These are phyloP conservation scores for Steccherinum ochraceum DNA, from an alignment of 768 basidiomycete species.

Conservation along the genomic window DNA sequence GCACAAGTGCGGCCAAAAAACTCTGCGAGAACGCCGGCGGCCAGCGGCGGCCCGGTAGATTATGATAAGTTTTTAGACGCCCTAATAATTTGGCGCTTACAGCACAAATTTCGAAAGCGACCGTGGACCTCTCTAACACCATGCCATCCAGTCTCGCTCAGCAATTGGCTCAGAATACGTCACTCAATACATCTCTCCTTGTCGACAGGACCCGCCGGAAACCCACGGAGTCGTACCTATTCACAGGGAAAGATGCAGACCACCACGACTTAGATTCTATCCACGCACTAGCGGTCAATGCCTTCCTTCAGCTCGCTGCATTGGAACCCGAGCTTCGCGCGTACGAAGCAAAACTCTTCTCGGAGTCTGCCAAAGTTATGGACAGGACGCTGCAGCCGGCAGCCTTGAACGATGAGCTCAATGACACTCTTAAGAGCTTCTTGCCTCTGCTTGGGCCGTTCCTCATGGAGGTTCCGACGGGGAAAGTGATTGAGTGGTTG, in stretches of 20 bases:
- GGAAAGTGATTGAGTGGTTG: conserved; percentile 90
- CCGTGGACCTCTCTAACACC: too few relatives aligned
- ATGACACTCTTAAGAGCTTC: conserved; percentile 54
- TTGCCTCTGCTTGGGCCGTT: conserved; percentile 71
- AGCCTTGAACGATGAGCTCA: conserved; percentile 34
- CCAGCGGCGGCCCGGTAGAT: too few relatives aligned
- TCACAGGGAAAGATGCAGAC: conserved; percentile 75
- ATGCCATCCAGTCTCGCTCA: conserved; percentile 72
- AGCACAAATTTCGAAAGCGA: too few relatives aligned
- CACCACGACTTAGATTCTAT: conserved; percentile 85
- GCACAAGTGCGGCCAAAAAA: too few relatives aligned
- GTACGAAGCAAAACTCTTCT: conserved; percentile 73
- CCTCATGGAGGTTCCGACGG: conserved; percentile 73
- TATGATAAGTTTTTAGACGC: too few relatives aligned
- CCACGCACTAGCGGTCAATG: conserved; percentile 73
- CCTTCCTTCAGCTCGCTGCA: conserved; percentile 62
- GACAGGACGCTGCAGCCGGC: conserved; percentile 76
- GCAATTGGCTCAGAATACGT: conserved; percentile 75
- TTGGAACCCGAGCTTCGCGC: conserved; percentile 51
- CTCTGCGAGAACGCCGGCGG: too few relatives aligned
- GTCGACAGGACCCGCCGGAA: conserved; percentile 59
- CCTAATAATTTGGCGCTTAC: too few relatives aligned
- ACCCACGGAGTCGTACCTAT: conserved; percentile 78
- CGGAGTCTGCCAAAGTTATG: conserved; percentile 61
- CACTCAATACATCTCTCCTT: conserved; percentile 71